Evolutionary conservation across 2,329 filamentous ascomycete species (phyloP).

Genomic region (Pseudogymnoascus verrucosus): DNA sequence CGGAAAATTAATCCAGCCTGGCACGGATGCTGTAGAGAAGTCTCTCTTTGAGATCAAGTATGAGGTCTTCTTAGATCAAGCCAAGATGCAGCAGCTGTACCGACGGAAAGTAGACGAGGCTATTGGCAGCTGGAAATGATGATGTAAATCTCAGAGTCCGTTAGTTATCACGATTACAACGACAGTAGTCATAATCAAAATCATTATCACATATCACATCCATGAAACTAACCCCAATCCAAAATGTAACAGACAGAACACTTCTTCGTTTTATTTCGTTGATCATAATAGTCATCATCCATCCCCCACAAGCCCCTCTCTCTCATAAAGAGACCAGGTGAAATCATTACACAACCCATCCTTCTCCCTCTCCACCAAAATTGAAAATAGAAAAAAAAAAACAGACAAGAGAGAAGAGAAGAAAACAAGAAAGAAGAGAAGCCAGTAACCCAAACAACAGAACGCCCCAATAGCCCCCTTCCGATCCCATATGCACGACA

Average conservation of each 20-base stretch:
- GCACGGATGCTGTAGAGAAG: conserved; percentile 64
- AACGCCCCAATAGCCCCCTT: not conserved
- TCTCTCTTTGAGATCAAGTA: conserved; percentile 82
- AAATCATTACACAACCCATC: not conserved
- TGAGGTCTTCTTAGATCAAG: conserved; percentile 90
- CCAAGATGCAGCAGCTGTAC: conserved; percentile 75
- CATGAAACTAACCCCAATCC: not conserved
- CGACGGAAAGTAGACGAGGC: conserved; percentile 67
- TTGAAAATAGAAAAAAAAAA: not conserved
- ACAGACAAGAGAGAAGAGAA: conserved; percentile 5
- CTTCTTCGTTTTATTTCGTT: not conserved
- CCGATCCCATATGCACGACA: not conserved
- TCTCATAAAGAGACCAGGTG: not conserved
- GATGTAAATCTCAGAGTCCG: not conserved
- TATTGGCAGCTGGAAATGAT: conserved; percentile 34
- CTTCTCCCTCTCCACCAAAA: not conserved
- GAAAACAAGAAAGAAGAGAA: not conserved
- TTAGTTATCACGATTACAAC: not conserved
- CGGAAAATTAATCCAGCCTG: conserved; percentile 73
- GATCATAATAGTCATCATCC: not conserved
- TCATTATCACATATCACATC: not conserved
- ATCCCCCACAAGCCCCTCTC: not conserved
- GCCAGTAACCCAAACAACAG: not conserved
- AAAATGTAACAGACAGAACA: conserved; percentile 1
- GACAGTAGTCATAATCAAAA: not conserved